Evolutionary conservation across 2,329 filamentous ascomycete genomes (phyloP), one percentile per base, ranked within the genome.

Genomic region (Hymenoscyphus infarciens): DNA sequence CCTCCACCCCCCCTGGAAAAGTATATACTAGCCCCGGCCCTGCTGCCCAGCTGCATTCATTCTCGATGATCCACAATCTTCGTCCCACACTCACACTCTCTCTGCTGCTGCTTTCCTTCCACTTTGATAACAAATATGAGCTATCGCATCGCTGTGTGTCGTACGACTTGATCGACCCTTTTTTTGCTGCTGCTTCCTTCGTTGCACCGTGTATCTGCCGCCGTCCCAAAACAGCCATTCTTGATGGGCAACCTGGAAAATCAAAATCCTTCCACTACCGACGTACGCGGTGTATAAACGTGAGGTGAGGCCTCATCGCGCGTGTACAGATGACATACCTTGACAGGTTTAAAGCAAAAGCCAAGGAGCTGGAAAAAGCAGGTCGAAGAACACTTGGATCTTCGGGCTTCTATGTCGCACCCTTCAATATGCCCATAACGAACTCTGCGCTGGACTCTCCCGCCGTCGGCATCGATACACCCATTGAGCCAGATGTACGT

Each of bases 401-500:
- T 7, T 25, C 42, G 39, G 57, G 42, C 15, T 59, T 42, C 42
- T 10, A 25, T 49, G 42, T 35, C 13, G 33, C 42, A 19, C 19
- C 42, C 42, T 49, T 22, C 42, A 49, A 49, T 39, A 55, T 33
- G 42, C 19, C 42, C n/a, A 1, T 22, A 42, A n/a, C 39, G 19
- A 22, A 19, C 45, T 61, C 60, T 38, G 52, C 27, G 13, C 54
- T 61, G 16, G 63, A 53, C 45, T 65, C 65, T 5, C 60, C 64
- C 27, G 38, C 25, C 3, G 33, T 57, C 27, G 57, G 59, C 5
- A 39, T 54, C 33, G 60, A 61, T 15, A 68, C 63, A 27, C 69
- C 67, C 1, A 69, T 70, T 22, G 66, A 69, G 58, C 61, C 68
- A 53, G 69, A 70, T 55, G 67, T 70, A 31, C 38, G 67, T 65